These are phyloP conservation scores for Penicillium sp. DNA, from an alignment of 2,329 filamentous ascomycete genomes.

Conservation along the genomic window DNA sequence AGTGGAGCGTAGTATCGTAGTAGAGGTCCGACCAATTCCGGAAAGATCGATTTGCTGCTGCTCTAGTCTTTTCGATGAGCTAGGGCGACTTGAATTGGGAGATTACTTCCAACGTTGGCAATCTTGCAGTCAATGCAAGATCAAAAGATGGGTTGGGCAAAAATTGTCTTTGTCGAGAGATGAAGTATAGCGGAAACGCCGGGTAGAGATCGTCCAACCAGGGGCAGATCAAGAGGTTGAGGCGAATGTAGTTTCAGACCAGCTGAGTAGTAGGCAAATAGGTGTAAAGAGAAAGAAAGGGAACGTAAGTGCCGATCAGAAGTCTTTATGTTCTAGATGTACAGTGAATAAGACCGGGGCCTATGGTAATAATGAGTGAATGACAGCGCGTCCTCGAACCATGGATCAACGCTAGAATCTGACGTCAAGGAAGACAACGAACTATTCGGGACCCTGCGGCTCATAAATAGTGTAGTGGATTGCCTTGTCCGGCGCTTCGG, in stretches of 20 bases:
- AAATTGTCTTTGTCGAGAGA: neutral
- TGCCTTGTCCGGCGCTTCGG: constrained; percentile 3
- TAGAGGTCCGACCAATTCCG: neutral
- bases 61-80: neutral
- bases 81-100: neutral
- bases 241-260: constrained; percentile 17
- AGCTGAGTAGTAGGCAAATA: constrained; percentile 16
- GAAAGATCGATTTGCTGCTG: neutral
- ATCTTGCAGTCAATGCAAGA: neutral
- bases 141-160: neutral
- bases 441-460: neutral
- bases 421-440: constrained; percentile 18
- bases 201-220: neutral
- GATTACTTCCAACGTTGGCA: neutral
- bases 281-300: neutral
- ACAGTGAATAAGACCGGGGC: constrained; percentile 1
- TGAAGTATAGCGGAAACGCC: constrained; percentile 5
- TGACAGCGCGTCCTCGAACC: constrained; percentile 6
- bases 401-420: constrained; percentile 5
- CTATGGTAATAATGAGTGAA: constrained; percentile 18
- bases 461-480: neutral
- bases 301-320: neutral
- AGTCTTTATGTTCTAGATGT: constrained; percentile 12
- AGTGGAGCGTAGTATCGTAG: neutral
- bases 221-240: neutral